phyloP scores from a whole-genome alignment of 164 flowering plant species.

The Chimonanthus salicifolius region DNA sequence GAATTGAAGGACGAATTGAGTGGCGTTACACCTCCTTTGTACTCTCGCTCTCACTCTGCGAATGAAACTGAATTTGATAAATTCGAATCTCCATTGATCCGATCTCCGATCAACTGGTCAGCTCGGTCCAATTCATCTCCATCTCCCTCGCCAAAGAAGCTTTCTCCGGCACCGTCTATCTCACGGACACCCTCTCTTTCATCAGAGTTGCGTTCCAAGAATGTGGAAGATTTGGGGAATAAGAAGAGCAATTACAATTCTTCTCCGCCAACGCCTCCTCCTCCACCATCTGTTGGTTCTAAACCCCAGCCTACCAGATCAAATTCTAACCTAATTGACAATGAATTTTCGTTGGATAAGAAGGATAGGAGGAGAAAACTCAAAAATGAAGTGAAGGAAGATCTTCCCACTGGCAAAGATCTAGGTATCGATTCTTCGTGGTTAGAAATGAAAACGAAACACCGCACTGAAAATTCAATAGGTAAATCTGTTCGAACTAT shows the following conservation, averaged over 20 bases:
- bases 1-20: conserved; percentile 37
- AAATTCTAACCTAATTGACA: conserved; percentile 12
- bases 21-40: conserved; percentile 11
- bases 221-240: conserved; percentile 43
- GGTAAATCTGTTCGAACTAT: conserved; percentile 61
- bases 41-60: conserved; percentile 26
- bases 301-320: conserved; percentile 17
- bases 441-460: conserved; percentile 13
- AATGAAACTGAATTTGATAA: conserved; percentile 30
- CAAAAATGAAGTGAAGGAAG: conserved; percentile 23
- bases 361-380: conserved; percentile 11
- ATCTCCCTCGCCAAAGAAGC: conserved; percentile 36
- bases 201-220: conserved; percentile 37
- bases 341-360: conserved; percentile 16
- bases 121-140: conserved; percentile 22
- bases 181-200: conserved; percentile 40
- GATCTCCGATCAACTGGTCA: conserved; percentile 22
- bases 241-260: conserved; percentile 26
- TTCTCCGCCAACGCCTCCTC: conserved; percentile 15
- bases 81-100: conserved; percentile 21
- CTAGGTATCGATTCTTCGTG: conserved; percentile 8
- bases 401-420: conserved; percentile 12
- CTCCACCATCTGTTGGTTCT: conserved; percentile 14
- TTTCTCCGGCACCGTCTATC: conserved; percentile 35
- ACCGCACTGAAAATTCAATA: conserved; percentile 17